Conservation (phyloP, 129 eudicot species). For the Logfia minima region DNA sequence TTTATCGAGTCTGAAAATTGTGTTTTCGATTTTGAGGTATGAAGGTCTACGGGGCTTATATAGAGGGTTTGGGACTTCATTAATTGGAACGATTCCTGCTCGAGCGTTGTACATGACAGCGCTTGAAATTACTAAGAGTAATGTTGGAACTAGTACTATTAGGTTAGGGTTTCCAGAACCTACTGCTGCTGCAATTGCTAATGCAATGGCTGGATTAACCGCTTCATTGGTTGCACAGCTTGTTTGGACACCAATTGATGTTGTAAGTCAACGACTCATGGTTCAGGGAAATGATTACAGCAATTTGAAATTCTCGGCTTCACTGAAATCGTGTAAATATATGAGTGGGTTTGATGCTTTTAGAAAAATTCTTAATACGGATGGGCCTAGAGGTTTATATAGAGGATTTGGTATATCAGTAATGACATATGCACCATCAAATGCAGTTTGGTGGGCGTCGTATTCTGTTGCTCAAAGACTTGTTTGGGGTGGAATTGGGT, state of each 20-base stretch:
- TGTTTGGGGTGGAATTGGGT: constrained; percentile 80
- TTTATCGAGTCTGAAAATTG: constrained; percentile 49
- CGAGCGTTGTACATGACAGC: constrained; percentile 87
- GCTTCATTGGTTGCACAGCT: constrained; percentile 88
- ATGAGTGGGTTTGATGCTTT: constrained; percentile 78
- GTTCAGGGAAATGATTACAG: constrained; percentile 51
- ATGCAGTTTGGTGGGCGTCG: constrained; percentile 97
- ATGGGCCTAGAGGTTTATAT: constrained; percentile 81
- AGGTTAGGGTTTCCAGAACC: constrained; percentile 66
- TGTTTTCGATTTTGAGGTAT: constrained; percentile 39
- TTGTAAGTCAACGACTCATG: constrained; percentile 87
- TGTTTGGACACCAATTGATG: constrained; percentile 92
- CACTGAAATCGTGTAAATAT: constrained; percentile 41
- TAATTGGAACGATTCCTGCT: constrained; percentile 88
- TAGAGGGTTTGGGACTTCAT: constrained; percentile 87
- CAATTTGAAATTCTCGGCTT: constrained; percentile 11
- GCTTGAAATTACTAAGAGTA: constrained; percentile 79
- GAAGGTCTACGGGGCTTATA: constrained; percentile 81
- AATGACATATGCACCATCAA: constrained; percentile 84
- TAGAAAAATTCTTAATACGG: constrained; percentile 54
- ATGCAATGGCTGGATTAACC: constrained; percentile 77
- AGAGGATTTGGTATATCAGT: constrained; percentile 95
- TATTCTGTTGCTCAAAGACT: constrained; percentile 77
- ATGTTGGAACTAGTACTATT: constrained; percentile 52
- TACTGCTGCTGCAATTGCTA: constrained; percentile 66